Conservation (phyloP, 305 asterid genomes). For the Euphrasia arctica region DNA sequence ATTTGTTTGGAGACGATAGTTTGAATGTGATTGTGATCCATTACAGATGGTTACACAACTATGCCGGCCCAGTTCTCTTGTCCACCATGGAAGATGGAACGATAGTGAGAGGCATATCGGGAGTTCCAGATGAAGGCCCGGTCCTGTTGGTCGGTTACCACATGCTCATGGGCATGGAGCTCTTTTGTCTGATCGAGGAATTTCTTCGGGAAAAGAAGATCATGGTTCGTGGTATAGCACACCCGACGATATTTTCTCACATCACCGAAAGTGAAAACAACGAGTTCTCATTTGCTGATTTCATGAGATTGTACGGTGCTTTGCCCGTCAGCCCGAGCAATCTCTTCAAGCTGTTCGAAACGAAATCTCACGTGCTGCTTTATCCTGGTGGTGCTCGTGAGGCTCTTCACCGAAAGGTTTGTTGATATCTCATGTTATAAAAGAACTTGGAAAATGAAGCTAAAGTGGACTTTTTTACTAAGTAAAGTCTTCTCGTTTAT, state of each 20-base stretch:
- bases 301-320: conserved; percentile 59
- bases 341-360: conserved; percentile 66
- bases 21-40: not conserved
- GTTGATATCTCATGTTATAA: conserved; percentile 13
- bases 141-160: conserved; percentile 87
- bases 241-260: conserved; percentile 60
- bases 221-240: conserved; percentile 80
- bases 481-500: not conserved
- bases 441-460: too few species aligned
- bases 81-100: conserved; percentile 86
- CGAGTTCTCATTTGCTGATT: conserved; percentile 42
- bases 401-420: conserved; percentile 86
- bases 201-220: conserved; percentile 58
- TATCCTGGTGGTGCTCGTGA: conserved; percentile 99
- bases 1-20: too few species aligned
- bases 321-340: conserved; percentile 70
- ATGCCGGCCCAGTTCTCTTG: conserved; percentile 54
- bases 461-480: too few species aligned
- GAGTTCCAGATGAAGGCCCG: conserved; percentile 90
- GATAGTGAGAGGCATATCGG: conserved; percentile 76
- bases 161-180: conserved; percentile 90
- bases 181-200: conserved; percentile 51
- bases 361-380: conserved; percentile 82
- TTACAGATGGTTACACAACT: conserved; percentile 52
- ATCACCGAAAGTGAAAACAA: conserved; percentile 26